phyloP scores from a whole-genome alignment of 768 basidiomycete species.

The Tricholomella constricta region DNA sequence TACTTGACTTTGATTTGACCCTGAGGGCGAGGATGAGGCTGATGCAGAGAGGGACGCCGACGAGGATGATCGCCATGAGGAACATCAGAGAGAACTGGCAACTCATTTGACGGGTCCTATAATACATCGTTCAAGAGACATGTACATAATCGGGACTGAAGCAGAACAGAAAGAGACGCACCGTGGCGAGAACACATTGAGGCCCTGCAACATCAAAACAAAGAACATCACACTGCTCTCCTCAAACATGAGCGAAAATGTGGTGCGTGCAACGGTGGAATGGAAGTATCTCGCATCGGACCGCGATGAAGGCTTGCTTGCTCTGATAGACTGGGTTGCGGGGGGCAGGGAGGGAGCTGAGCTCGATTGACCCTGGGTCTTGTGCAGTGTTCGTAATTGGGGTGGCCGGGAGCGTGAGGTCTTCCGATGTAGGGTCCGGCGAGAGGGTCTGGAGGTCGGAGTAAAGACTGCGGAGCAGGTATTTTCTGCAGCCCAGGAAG shows the following conservation, averaged over 20 bases:
- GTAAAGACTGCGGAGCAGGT: constrained; percentile 59
- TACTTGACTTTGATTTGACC: constrained; percentile 27
- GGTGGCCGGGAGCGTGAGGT: too few species aligned
- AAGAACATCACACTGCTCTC: constrained; percentile 75
- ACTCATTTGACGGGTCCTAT: constrained; percentile 63
- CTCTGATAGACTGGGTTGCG: constrained; percentile 25
- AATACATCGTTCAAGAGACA: too few species aligned
- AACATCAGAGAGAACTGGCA: constrained; percentile 69
- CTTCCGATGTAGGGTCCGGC: constrained; percentile 23
- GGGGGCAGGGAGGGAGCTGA: constrained; percentile 42
- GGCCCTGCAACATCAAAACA: constrained; percentile 71
- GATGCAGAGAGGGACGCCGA: constrained; percentile 65
- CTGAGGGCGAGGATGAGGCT: constrained; percentile 57
- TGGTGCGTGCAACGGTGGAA: constrained; percentile 52
- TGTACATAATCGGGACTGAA: not conserved
- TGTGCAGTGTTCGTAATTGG: too few species aligned
- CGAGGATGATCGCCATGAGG: constrained; percentile 62
- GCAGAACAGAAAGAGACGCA: constrained; percentile 34
- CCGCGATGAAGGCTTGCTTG: too few species aligned
- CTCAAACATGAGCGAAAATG: constrained; percentile 73
- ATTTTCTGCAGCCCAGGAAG: constrained; percentile 61
- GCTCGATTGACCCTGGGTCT: too few species aligned
- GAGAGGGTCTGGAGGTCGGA: constrained; percentile 56
- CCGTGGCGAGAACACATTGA: constrained; percentile 54
- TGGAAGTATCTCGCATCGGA: too few species aligned